Evolutionary conservation across 2,329 filamentous ascomycete genomes (phyloP), one percentile per base, ranked within the genome.

Genomic region (Fusarium beomiforme): DNA sequence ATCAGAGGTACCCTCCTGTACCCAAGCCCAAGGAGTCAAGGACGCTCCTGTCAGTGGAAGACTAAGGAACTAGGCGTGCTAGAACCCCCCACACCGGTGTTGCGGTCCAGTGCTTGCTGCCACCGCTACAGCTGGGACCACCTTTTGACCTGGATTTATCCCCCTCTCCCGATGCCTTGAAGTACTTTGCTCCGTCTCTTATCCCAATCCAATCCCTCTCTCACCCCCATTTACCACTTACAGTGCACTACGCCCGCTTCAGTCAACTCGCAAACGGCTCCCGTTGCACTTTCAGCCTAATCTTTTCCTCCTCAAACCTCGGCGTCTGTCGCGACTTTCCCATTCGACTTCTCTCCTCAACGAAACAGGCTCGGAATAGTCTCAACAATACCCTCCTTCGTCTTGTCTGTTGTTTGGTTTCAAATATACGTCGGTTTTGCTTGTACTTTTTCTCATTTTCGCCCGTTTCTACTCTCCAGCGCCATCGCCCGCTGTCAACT

Each of bases 231-330:
- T 65, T 55, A 49, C 50, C 54, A 58, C 33, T 42, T 62, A 59
- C 63, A 66, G 61, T 44, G 59, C 64, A 55, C 65, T 70, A 65
- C 71, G 59, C 59, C 67, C 69, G 51, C 69, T 72, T 72, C 68
- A 71, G 64, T 44, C 69, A 71, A 60, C 29, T 69, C 64, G 42
- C 44, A 69, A 72, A 66, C 55, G 59, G 63, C 61, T 51, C 59
- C 44, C 47, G 55, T 49, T 64, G 47, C 36, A 64, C 60, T 73
- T 62, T 69, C 63, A 68, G 64, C 64, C 64, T 68, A 57, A 67
- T 56, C 64, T 33, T 67, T 67, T 51, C 42, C 23, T 63, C 43
- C 39, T 58, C 68, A 72, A 61, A 43, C 43, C 57, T 71, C 47
- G 56, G 54, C 67, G 60, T 41, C 56, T 42, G 59, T 61, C 47